phyloP scores from a whole-genome alignment of 176 grass and related monocot species.

The Zoysia pacifica region DNA sequence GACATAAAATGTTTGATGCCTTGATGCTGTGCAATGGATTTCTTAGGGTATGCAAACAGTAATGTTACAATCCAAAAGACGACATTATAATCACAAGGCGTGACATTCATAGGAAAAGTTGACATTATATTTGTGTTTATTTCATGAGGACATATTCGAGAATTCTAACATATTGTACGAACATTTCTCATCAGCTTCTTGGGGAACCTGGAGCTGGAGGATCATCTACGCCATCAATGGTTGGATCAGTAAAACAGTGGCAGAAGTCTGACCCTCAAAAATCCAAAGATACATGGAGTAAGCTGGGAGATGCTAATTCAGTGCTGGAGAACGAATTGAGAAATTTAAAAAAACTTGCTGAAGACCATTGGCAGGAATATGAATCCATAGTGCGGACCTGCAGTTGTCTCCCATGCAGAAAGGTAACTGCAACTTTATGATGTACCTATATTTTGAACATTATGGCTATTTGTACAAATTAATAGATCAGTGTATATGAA shows the following conservation, averaged over 20 bases:
- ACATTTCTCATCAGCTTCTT: slow-evolving; percentile 62
- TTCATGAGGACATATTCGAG: not conserved
- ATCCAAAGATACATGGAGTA: slow-evolving; percentile 75
- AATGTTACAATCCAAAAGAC: not conserved
- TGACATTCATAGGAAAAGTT: not conserved
- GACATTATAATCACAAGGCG: not conserved
- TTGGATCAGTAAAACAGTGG: slow-evolving; percentile 88
- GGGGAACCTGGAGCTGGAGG: slow-evolving; percentile 95
- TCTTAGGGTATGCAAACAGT: not conserved
- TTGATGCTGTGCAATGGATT: not conserved
- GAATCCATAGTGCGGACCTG: slow-evolving; percentile 56
- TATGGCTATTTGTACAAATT: not conserved
- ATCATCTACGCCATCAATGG: slow-evolving; percentile 95
- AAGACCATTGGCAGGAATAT: slow-evolving; percentile 59
- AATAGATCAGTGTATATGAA: slow-evolving; percentile 8
- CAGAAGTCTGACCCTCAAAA: slow-evolving; percentile 79
- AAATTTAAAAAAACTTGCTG: slow-evolving; percentile 67
- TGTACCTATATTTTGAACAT: slow-evolving; percentile 3
- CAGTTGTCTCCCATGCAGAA: slow-evolving; percentile 46
- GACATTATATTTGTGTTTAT: not conserved
- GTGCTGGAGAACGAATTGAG: slow-evolving; percentile 69
- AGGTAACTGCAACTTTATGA: slow-evolving; percentile 50
- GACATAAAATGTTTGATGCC: not conserved
- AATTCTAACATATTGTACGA: slow-evolving; percentile 25
- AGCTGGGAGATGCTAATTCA: slow-evolving; percentile 68